Base-by-base conservation (phyloP, 805 yeast genomes). In the Yamadazyma nakazawae region DNA sequence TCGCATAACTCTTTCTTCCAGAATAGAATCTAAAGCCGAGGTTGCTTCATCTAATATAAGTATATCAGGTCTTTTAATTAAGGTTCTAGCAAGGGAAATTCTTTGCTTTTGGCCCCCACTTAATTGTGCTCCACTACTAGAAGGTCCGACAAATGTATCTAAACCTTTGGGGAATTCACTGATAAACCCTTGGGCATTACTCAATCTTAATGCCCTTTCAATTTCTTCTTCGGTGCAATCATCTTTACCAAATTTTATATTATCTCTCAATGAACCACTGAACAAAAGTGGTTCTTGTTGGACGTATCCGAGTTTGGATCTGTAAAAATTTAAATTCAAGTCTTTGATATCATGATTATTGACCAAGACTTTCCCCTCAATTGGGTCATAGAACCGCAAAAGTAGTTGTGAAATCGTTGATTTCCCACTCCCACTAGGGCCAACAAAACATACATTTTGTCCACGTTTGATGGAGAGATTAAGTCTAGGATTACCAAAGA, bases 371-470 rank as follows among this genome's bases (percentile, higher is more conserved):
- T 64, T 56, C 19, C 98, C 98, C 0, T 62, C 49, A 11, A 62
- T 60, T 1, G 95, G 91, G 57, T 90, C 96, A 64, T 92, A 92
- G 60, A 87, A 88, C 49, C 98, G 74, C 55, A 91, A 66, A 38
- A 92, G 67, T 43, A 92, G 68, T 43, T 91, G 88, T 6, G 91
- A 77, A 2, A 92, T 80, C 0, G 97, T 91, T 14, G 96, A 88
- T 63, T 92, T 92, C 21, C 98, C 98, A 50, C 96, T 87, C 1
- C 98, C 98, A 30, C 95, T 85, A n/a, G 96, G 97, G 1, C 98
- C 98, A 14, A 91, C 97, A 49, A 92, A 81, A 61, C 97, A 91
- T 13, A 91, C 82, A 57, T 92, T 92, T 55, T 88, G 91, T 12
- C 97, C 97, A 30, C 86, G 81, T 13, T 71, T 62, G 38, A 92